Conservation (phyloP, 1,139 yeast species). For the Yamadazyma epiphylla region DNA sequence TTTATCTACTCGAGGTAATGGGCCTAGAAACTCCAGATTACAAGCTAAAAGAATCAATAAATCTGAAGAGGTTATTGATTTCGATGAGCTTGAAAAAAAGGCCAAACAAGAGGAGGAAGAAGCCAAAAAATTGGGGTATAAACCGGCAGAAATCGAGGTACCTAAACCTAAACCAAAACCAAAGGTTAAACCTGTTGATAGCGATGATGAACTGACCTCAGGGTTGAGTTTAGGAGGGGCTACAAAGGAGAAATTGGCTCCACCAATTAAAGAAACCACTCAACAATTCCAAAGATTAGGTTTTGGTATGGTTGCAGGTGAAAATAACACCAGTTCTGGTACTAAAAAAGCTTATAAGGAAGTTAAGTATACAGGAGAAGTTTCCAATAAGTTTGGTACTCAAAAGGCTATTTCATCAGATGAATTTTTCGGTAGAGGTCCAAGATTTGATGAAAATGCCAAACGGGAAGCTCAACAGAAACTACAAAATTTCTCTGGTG, state of each 20-base stretch:
- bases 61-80: constrained; percentile 66
- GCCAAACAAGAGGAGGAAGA: constrained; percentile 83
- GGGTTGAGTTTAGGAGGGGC: constrained; percentile 12
- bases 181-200: not conserved
- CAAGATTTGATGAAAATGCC: constrained; percentile 70
- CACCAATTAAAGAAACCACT: constrained; percentile 54
- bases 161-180: constrained; percentile 12
- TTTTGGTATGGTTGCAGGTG: constrained; percentile 71
- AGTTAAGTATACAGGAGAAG: constrained; percentile 64
- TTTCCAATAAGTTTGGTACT: constrained; percentile 71
- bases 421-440: constrained; percentile 87
- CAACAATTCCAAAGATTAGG: constrained; percentile 78
- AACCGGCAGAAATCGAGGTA: constrained; percentile 41
- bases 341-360: constrained; percentile 42
- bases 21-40: constrained; percentile 54
- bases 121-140: constrained; percentile 68
- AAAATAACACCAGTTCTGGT: constrained; percentile 28
- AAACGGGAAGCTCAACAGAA: constrained; percentile 77
- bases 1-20: constrained; percentile 38
- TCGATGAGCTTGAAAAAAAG: constrained; percentile 85
- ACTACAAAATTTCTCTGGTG: constrained; percentile 76
- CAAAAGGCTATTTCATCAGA: constrained; percentile 97
- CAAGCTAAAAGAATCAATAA: constrained; percentile 49
- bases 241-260: constrained; percentile 16
- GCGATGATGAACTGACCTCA: constrained; percentile 3